Evolutionary conservation across 345 rosid genomes (phyloP).

Genomic region (Populus ilicifolia): DNA sequence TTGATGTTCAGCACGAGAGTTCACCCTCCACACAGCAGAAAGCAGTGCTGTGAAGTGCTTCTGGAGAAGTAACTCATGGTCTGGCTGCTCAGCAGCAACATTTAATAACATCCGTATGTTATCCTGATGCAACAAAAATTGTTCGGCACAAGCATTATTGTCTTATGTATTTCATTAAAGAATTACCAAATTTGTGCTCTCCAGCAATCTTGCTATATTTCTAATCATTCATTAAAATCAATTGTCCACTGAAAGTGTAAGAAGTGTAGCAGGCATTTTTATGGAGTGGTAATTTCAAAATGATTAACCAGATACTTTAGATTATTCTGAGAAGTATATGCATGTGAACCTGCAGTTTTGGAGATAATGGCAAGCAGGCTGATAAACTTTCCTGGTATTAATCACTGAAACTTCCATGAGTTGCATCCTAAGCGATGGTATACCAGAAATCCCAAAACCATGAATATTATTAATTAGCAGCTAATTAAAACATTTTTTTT

Average conservation of each 20-base stretch:
- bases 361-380: not conserved
- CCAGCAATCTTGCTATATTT: not conserved
- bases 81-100: constrained; percentile 71
- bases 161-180: not conserved
- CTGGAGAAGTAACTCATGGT: constrained; percentile 84
- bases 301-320: not conserved
- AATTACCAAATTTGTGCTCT: not conserved
- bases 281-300: not conserved
- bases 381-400: not conserved
- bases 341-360: not conserved
- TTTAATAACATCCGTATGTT: constrained; percentile 63
- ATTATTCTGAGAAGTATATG: not conserved
- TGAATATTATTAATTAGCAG: not conserved
- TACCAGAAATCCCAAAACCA: not conserved
- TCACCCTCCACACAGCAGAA: constrained; percentile 72
- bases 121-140: constrained; percentile 56
- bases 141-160: constrained; percentile 19
- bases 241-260: not conserved
- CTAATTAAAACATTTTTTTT: not conserved
- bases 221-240: not conserved
- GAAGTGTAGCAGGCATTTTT: not conserved
- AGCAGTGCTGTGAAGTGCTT: constrained; percentile 85
- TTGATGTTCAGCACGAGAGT: constrained; percentile 23
- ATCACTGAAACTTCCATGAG: not conserved
- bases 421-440: not conserved